A percentile compares a stretch with the other conserved stretches of the same genome.
These are phyloP conservation scores for Suillus occidentalis DNA, from an alignment of 768 basidiomycete genomes.

Conservation along the genomic window DNA sequence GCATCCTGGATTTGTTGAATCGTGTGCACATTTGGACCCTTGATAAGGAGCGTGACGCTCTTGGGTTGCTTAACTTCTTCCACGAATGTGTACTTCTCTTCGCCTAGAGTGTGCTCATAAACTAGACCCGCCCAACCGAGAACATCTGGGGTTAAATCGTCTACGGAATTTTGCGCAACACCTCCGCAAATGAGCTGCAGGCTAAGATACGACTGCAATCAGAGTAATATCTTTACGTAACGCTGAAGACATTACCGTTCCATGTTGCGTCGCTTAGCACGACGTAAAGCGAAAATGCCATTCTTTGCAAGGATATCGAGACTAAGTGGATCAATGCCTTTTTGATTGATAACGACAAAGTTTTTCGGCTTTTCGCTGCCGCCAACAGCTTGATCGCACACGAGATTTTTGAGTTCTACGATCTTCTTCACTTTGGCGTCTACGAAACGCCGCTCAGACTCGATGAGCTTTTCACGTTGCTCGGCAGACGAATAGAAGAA, in stretches of 20 bases:
- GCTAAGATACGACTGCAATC: constrained; percentile 39
- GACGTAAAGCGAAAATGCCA: constrained; percentile 89
- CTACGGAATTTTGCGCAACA: constrained; percentile 95
- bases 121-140: constrained; percentile 98
- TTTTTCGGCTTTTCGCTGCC: constrained; percentile 77
- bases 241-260: constrained; percentile 62
- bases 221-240: constrained; percentile 32
- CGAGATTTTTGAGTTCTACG: constrained; percentile 92
- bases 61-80: constrained; percentile 96
- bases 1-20: constrained; percentile 97
- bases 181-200: constrained; percentile 95
- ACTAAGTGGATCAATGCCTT: constrained; percentile 97
- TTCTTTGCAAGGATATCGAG: constrained; percentile 96
- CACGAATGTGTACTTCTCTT: constrained; percentile 97
- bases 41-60: constrained; percentile 94
- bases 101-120: constrained; percentile 98
- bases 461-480: constrained; percentile 97
- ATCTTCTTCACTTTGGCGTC: constrained; percentile 96
- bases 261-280: constrained; percentile 99
- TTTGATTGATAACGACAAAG: constrained; percentile 98
- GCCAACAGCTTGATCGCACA: constrained; percentile 91
- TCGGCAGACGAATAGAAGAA: constrained; percentile 99
- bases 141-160: constrained; percentile 87
- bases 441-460: constrained; percentile 92
- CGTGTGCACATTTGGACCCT: constrained; percentile 96